Conservation (phyloP, 495 filamentous ascomycete genomes). For the Hypoxylon crocopeplum region DNA sequence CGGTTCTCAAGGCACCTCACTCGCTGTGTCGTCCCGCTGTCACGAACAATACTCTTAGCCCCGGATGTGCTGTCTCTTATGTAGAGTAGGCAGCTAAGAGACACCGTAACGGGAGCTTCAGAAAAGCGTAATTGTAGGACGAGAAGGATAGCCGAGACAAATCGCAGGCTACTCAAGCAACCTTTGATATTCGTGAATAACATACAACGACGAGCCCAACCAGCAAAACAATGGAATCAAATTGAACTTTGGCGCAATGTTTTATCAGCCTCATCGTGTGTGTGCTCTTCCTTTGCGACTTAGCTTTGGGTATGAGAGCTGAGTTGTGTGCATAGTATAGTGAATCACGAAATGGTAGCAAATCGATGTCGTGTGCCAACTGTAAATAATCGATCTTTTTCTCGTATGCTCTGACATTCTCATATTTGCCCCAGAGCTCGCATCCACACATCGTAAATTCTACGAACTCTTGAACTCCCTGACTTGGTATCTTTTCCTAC, state of each 20-base stretch:
- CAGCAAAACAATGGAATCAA: neutral
- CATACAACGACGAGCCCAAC: neutral
- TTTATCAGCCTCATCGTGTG: neutral
- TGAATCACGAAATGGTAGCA: too few relatives aligned
- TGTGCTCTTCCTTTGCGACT: neutral
- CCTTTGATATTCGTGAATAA: neutral
- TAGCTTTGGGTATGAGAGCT: too few relatives aligned
- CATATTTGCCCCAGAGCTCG: too few relatives aligned
- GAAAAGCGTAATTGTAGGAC: neutral
- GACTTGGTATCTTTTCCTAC: too few relatives aligned
- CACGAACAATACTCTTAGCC: neutral
- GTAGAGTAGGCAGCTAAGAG: neutral
- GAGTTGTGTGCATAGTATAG: too few relatives aligned
- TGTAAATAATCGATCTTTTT: too few relatives aligned
- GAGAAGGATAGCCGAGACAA: constrained; percentile 2
- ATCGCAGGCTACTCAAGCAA: neutral
- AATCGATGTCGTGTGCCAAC: too few relatives aligned
- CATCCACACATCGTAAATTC: too few relatives aligned
- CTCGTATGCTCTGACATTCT: too few relatives aligned
- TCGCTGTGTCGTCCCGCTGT: neutral
- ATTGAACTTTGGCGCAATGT: neutral
- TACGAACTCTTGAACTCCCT: too few relatives aligned
- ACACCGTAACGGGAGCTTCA: neutral
- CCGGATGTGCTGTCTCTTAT: neutral
- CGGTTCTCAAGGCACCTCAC: neutral